Percentiles rank a stretch among this genome's conserved stretches.
These are phyloP conservation scores for Musa itinerans DNA, from an alignment of 176 grass and related monocot genomes.

Conservation along the genomic window DNA sequence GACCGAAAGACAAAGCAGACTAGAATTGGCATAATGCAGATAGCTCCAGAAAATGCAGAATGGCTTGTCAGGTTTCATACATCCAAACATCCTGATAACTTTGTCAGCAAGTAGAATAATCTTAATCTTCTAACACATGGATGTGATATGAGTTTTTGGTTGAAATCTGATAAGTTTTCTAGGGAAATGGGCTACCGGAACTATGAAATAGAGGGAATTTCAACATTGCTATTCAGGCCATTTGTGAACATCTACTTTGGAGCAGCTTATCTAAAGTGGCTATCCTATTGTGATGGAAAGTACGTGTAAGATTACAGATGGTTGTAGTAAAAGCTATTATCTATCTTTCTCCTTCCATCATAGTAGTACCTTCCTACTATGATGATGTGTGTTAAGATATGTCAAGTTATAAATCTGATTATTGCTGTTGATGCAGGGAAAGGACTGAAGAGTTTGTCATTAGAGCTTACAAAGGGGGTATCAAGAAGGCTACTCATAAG, in stretches of 20 bases:
- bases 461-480: conserved; percentile 83
- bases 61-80: conserved; percentile 66
- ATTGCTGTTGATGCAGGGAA: conserved; percentile 40
- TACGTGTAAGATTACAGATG: conserved; percentile 27
- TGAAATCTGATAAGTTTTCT: conserved; percentile 13
- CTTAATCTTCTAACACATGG: neutral
- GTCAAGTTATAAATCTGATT: conserved; percentile 21
- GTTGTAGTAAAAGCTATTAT: neutral
- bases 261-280: conserved; percentile 82
- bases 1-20: conserved; percentile 67
- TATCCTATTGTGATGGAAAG: conserved; percentile 91
- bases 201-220: conserved; percentile 69
- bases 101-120: neutral
- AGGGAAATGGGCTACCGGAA: conserved; percentile 85
- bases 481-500: conserved; percentile 84
- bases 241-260: conserved; percentile 96
- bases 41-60: conserved; percentile 63
- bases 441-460: conserved; percentile 97
- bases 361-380: neutral
- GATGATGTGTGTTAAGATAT: neutral
- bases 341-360: conserved; percentile 14
- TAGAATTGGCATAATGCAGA: conserved; percentile 78
- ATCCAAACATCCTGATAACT: neutral
- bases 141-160: conserved; percentile 17
- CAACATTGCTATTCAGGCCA: conserved; percentile 64